phyloP scores from a whole-genome alignment of 202 grass and related monocot genomes.

The Panicum virgatum region DNA sequence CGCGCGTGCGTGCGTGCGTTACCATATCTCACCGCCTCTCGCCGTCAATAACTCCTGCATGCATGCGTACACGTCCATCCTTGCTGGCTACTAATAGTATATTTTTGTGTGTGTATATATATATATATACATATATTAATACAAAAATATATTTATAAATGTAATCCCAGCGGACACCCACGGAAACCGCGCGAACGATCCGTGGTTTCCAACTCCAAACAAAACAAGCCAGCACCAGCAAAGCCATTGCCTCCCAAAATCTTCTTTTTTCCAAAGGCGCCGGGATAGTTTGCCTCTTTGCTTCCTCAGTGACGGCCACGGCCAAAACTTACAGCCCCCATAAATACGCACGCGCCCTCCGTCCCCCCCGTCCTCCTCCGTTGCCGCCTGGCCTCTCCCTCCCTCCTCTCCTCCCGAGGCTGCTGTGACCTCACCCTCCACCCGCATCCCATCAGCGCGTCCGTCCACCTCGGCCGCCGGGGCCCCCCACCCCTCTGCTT shows the following conservation, averaged over 20 bases:
- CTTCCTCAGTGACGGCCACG: slow-evolving; percentile 23
- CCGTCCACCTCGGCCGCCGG: neutral
- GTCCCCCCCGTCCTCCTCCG: neutral
- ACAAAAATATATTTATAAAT: no score
- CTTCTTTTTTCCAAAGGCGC: neutral
- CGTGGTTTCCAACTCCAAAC: slow-evolving; percentile 10
- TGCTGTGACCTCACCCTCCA: neutral
- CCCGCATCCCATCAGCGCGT: slow-evolving; percentile 1
- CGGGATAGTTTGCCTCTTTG: slow-evolving; percentile 13
- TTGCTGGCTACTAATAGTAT: no score
- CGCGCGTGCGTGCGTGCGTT: neutral
- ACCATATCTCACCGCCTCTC: neutral
- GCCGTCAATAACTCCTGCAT: neutral
- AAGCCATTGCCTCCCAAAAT: neutral
- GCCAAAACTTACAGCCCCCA: neutral
- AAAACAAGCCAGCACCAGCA: neutral
- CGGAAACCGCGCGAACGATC: neutral
- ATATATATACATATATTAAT: no score
- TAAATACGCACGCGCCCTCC: slow-evolving; percentile 38
- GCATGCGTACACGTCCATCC: neutral
- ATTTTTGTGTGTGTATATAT: no score
- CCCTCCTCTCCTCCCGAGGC: neutral
- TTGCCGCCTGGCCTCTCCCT: slow-evolving; percentile 16
- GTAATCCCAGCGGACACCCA: neutral
- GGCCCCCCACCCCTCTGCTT: neutral